Percentiles rank a stretch among this genome's conserved stretches.
Evolutionary conservation across 768 basidiomycete genomes (phyloP).

Genomic region (Leucocoprinus sp.): DNA sequence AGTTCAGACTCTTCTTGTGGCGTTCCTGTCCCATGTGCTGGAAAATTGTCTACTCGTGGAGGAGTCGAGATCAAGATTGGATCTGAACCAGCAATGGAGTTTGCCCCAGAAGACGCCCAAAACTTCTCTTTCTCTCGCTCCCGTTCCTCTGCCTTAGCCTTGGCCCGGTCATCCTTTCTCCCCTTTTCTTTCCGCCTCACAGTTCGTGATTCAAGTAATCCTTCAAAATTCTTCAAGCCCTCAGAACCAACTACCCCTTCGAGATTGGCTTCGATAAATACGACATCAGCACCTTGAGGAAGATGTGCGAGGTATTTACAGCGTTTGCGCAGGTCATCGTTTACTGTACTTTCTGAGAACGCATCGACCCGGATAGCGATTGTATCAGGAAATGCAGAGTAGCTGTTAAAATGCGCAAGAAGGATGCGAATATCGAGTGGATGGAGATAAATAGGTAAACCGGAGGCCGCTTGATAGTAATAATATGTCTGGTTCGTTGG

Average conservation of each 20-base stretch:
- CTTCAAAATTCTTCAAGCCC: constrained; percentile 77
- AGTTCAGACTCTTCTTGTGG: background rate
- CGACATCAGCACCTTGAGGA: constrained; percentile 86
- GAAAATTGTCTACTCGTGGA: constrained; percentile 18
- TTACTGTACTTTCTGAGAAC: constrained; percentile 68
- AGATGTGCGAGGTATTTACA: constrained; percentile 95
- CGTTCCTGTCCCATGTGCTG: constrained; percentile 13
- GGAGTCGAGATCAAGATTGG: constrained; percentile 18
- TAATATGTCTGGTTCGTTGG: constrained; percentile 87
- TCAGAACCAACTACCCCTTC: constrained; percentile 67
- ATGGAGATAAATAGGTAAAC: constrained; percentile 86
- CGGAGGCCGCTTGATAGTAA: constrained; percentile 92
- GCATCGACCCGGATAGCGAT: constrained; percentile 79
- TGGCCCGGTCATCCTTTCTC: constrained; percentile 82
- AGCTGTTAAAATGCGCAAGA: constrained; percentile 72
- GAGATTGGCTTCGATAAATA: constrained; percentile 87
- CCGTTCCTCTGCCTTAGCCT: constrained; percentile 65
- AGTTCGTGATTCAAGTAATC: constrained; percentile 67
- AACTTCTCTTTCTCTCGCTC: constrained; percentile 51
- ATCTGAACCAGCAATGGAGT: constrained; percentile 12
- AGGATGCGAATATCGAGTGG: constrained; percentile 94
- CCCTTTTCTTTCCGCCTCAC: constrained; percentile 73
- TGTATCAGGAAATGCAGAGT: constrained; percentile 75
- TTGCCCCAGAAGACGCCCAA: constrained; percentile 14
- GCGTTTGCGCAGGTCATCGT: constrained; percentile 88